phyloP scores from a whole-genome alignment of 768 basidiomycete species.

The Lentinula raphanica region DNA sequence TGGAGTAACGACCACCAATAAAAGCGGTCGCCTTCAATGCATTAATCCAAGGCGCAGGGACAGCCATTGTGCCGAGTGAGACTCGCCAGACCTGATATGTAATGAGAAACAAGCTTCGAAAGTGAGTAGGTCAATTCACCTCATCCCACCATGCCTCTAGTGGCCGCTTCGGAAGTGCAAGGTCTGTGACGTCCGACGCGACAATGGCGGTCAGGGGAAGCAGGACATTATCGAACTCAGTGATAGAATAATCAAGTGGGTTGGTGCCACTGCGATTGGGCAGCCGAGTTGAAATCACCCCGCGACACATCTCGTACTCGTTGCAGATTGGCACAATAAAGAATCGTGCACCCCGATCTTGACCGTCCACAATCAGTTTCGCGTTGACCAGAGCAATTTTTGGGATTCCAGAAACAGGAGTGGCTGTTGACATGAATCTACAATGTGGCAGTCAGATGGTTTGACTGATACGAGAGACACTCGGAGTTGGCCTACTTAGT shows the following conservation, averaged over 20 bases:
- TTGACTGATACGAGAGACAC: background rate
- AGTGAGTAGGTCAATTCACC: background rate
- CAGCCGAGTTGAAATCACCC: slow-evolving; percentile 45
- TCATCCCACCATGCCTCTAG: slow-evolving; percentile 52
- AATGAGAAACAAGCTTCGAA: background rate
- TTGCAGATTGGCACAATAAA: slow-evolving; percentile 55
- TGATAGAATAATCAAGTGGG: slow-evolving; percentile 55
- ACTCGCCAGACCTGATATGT: slow-evolving; percentile 38
- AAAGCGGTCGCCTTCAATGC: slow-evolving; percentile 51
- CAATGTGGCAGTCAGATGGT: slow-evolving; percentile 6
- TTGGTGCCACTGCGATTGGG: slow-evolving; percentile 47
- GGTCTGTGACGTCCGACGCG: slow-evolving; percentile 36
- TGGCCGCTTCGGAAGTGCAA: slow-evolving; percentile 33
- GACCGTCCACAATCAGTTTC: slow-evolving; percentile 42
- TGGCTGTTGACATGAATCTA: slow-evolving; percentile 58
- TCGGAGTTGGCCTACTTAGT: slow-evolving; percentile 43
- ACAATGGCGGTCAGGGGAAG: slow-evolving; percentile 48
- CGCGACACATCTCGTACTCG: slow-evolving; percentile 46
- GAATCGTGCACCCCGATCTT: slow-evolving; percentile 46
- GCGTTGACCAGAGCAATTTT: slow-evolving; percentile 57
- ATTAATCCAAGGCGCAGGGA: slow-evolving; percentile 45
- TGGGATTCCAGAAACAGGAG: slow-evolving; percentile 44
- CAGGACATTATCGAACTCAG: slow-evolving; percentile 48
- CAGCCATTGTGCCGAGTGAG: slow-evolving; percentile 45
- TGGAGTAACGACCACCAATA: slow-evolving; percentile 54